Evolutionary conservation across 106 monocot genomes (phyloP).

Genomic region (Vanilla planifolia): DNA sequence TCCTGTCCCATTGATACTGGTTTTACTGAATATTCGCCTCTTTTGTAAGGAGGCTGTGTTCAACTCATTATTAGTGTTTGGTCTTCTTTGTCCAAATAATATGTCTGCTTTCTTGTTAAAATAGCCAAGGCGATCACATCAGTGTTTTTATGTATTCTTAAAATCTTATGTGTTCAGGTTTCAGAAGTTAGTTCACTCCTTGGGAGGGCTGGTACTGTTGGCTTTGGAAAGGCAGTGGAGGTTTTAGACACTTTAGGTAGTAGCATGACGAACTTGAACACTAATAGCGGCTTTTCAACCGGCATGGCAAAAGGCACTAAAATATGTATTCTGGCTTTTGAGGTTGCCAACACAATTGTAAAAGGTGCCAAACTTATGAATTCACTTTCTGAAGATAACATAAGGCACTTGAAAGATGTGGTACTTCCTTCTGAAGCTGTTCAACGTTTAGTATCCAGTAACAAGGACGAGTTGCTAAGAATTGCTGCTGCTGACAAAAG

Average conservation of each 20-base stretch:
- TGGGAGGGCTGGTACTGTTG: slow-evolving; percentile 42
- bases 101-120: not conserved
- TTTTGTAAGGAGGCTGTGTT: too few relatives aligned
- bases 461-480: slow-evolving; percentile 43
- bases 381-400: slow-evolving; percentile 52
- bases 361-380: slow-evolving; percentile 71
- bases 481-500: slow-evolving; percentile 70
- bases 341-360: slow-evolving; percentile 73
- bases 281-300: slow-evolving; percentile 33
- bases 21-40: too few relatives aligned
- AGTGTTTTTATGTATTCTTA: not conserved
- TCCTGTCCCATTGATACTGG: too few relatives aligned
- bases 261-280: slow-evolving; percentile 43
- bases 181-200: slow-evolving; percentile 49
- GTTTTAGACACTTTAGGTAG: slow-evolving; percentile 61
- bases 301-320: slow-evolving; percentile 43
- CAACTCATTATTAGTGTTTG: too few relatives aligned
- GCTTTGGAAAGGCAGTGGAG: slow-evolving; percentile 57
- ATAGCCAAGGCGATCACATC: not conserved
- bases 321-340: slow-evolving; percentile 60
- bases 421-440: slow-evolving; percentile 61
- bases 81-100: not conserved
- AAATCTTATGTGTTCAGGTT: slow-evolving; percentile 22
- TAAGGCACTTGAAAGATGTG: slow-evolving; percentile 43
- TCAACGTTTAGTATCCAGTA: slow-evolving; percentile 49